These are phyloP conservation scores for Candida tallmaniae DNA, from an alignment of 805 yeast genomes.

Conservation along the genomic window DNA sequence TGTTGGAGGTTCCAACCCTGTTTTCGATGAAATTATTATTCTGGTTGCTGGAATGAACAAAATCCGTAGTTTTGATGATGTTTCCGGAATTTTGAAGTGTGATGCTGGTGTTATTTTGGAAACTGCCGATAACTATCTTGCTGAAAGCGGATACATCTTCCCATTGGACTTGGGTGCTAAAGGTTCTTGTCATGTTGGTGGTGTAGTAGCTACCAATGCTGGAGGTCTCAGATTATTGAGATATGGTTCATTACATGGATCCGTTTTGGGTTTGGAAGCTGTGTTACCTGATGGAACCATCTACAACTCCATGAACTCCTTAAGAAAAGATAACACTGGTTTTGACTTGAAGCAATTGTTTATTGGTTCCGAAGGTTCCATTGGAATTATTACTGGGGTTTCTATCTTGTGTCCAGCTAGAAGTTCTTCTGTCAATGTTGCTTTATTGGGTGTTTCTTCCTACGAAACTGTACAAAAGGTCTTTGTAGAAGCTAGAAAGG, in stretches of 20 bases:
- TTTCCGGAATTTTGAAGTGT: constrained; percentile 79
- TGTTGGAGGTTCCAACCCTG: constrained; percentile 92
- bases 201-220: constrained; percentile 92
- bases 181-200: constrained; percentile 95
- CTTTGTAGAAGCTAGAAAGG: constrained; percentile 71
- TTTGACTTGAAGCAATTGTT: constrained; percentile 88
- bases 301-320: constrained; percentile 71
- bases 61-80: constrained; percentile 74
- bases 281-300: constrained; percentile 90
- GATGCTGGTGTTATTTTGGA: constrained; percentile 92
- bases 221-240: constrained; percentile 87
- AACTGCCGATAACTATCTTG: constrained; percentile 70
- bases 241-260: constrained; percentile 90
- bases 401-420: constrained; percentile 87
- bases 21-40: constrained; percentile 83
- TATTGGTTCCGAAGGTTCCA: constrained; percentile 91
- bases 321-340: constrained; percentile 94
- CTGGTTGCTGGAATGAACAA: constrained; percentile 69
- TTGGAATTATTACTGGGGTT: constrained; percentile 87
- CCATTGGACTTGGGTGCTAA: constrained; percentile 95
- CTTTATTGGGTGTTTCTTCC: constrained; percentile 75
- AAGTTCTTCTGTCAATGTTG: constrained; percentile 82
- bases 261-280: constrained; percentile 86
- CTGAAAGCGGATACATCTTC: constrained; percentile 82
- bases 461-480: constrained; percentile 83